Evolutionary conservation across 106 monocot genomes (phyloP).

Genomic region (Platanthera zijinensis): DNA sequence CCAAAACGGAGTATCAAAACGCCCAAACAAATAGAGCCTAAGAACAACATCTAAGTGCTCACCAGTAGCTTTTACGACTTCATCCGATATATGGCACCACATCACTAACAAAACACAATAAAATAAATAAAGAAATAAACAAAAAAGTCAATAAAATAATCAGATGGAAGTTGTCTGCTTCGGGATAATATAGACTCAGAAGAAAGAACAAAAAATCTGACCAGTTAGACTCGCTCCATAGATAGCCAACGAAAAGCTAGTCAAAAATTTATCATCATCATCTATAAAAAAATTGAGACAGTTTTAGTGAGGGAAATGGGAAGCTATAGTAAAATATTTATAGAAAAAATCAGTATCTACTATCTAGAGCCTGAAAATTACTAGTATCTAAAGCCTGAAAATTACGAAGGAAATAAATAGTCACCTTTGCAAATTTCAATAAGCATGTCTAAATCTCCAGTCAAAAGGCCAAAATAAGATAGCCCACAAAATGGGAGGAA

Average conservation of each 20-base stretch:
- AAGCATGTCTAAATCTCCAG: slow-evolving; percentile 42
- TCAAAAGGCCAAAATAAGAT: slow-evolving; percentile 71
- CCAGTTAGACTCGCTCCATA: slow-evolving; percentile 84
- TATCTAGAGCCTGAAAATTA: no score
- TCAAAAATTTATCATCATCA: slow-evolving; percentile 41
- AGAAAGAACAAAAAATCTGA: slow-evolving; percentile 16
- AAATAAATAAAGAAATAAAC: slow-evolving; percentile 2
- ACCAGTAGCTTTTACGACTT: slow-evolving; percentile 52
- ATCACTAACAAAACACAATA: slow-evolving; percentile 43
- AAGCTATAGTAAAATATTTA: not conserved
- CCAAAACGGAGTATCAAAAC: no score
- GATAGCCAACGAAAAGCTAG: slow-evolving; percentile 44
- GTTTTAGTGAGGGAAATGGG: slow-evolving; percentile 9
- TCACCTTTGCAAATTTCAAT: slow-evolving; percentile 33
- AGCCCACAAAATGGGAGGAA: slow-evolving; percentile 66
- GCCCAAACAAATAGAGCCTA: no score
- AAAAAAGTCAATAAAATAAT: not conserved
- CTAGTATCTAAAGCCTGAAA: no score
- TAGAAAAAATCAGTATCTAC: slow-evolving; percentile 9
- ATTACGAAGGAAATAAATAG: not conserved
- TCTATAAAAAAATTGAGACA: slow-evolving; percentile 35
- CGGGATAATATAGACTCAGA: not conserved
- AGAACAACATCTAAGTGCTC: slow-evolving; percentile 36
- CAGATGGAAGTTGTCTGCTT: not conserved
- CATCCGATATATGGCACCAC: slow-evolving; percentile 59